Percentiles rank a stretch among this genome's conserved stretches.
Evolutionary conservation across 257 asterid species (phyloP).

Genomic region (Osmanthus fragrans): DNA sequence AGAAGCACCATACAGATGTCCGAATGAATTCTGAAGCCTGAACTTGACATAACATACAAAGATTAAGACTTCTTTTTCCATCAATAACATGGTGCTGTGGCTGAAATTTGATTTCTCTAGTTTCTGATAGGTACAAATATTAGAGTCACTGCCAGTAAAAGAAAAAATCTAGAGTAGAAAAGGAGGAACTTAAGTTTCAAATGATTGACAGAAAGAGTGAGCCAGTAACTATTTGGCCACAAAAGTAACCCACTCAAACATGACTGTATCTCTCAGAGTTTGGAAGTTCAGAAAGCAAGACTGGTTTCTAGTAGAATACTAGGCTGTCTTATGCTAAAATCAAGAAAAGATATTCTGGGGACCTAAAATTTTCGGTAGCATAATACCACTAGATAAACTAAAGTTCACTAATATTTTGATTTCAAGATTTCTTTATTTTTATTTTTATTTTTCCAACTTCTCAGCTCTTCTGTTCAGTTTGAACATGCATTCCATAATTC

Average conservation of each 20-base stretch:
- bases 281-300: neutral
- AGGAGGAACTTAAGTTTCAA: neutral
- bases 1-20: slow-evolving; percentile 17
- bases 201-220: neutral
- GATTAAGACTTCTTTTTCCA: neutral
- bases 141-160: neutral
- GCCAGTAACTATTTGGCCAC: neutral
- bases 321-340: neutral
- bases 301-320: neutral
- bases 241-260: neutral
- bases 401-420: too few relatives aligned
- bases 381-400: too few relatives aligned
- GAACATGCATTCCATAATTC: neutral
- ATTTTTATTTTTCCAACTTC: too few relatives aligned
- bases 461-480: neutral
- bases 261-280: neutral
- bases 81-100: slow-evolving; percentile 3
- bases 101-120: neutral
- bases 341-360: neutral
- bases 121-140: too few relatives aligned
- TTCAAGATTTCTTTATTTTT: too few relatives aligned
- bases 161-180: neutral
- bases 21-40: neutral
- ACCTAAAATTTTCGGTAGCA: too few relatives aligned
- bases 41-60: slow-evolving; percentile 4